phyloP scores from a whole-genome alignment of 2,329 filamentous ascomycete genomes.

The Rutstroemia sp. region DNA sequence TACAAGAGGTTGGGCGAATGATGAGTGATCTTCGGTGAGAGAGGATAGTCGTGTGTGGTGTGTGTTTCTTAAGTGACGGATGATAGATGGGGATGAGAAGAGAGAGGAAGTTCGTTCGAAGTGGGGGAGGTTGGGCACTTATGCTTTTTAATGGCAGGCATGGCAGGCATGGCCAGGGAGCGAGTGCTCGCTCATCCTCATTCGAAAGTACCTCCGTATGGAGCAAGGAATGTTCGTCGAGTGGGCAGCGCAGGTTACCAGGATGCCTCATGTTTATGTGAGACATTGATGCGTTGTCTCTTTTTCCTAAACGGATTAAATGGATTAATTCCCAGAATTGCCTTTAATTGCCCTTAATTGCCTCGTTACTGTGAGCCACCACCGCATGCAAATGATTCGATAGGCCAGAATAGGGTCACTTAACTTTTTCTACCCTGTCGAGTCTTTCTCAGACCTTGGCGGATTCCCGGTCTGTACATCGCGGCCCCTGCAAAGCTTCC shows the following conservation, averaged over 20 bases:
- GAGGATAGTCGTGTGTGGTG: neutral
- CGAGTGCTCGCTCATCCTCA: neutral
- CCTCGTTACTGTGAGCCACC: neutral
- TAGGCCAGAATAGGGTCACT: neutral
- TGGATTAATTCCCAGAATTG: neutral
- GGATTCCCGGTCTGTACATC: no score
- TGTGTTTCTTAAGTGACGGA: conserved; percentile 8
- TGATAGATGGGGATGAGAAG: conserved; percentile 13
- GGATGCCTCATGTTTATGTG: conserved; percentile 10
- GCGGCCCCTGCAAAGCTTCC: no score
- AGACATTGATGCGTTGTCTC: conserved; percentile 28
- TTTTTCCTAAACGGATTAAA: neutral
- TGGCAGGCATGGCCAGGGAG: no score
- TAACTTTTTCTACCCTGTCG: neutral
- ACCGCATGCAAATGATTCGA: neutral
- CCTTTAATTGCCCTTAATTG: neutral
- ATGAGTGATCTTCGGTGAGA: neutral
- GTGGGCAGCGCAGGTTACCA: neutral
- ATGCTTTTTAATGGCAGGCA: conserved; percentile 15
- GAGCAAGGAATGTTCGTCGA: neutral
- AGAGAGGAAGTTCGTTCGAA: conserved; percentile 12
- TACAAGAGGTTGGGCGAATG: neutral
- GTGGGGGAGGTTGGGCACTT: conserved; percentile 20
- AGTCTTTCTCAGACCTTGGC: neutral
- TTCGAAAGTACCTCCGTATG: neutral